Conservation (phyloP, 257 asterid species). For the Misopates orontium region DNA sequence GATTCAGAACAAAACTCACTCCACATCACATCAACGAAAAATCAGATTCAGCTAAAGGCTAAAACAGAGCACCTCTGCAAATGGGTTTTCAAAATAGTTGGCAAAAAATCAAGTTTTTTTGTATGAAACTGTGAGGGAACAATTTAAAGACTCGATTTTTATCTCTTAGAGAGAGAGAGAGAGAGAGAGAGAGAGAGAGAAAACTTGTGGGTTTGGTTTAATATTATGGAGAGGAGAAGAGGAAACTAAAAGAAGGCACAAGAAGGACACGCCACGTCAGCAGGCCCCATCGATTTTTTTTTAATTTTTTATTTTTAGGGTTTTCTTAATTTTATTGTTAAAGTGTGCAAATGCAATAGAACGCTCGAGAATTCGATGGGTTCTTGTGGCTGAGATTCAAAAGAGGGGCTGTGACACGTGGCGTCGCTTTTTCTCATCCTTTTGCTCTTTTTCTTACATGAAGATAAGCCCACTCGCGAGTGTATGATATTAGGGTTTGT, state of each 20-base stretch:
- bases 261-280: conserved; percentile 58
- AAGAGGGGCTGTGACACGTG: conserved; percentile 52
- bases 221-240: too few relatives aligned
- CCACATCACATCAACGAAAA: too few relatives aligned
- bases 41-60: background rate
- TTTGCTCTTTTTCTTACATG: conserved; percentile 15
- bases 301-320: background rate
- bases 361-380: conserved; percentile 53
- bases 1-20: too few relatives aligned
- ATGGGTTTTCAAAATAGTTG: background rate
- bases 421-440: conserved; percentile 39
- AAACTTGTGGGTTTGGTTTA: conserved; percentile 24
- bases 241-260: conserved; percentile 6
- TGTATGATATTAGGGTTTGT: background rate
- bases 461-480: conserved; percentile 35
- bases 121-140: too few relatives aligned
- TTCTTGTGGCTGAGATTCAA: conserved; percentile 72
- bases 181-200: background rate
- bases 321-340: background rate
- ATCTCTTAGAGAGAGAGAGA: background rate
- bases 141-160: background rate
- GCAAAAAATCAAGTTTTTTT: background rate
- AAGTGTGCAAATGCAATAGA: conserved; percentile 25
- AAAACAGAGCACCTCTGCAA: background rate
- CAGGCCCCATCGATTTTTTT: conserved; percentile 23